A percentile compares a stretch with the other conserved stretches of the same genome.
phyloP scores from a whole-genome alignment of 495 filamentous ascomycete genomes.

The Sporormia fimetaria region DNA sequence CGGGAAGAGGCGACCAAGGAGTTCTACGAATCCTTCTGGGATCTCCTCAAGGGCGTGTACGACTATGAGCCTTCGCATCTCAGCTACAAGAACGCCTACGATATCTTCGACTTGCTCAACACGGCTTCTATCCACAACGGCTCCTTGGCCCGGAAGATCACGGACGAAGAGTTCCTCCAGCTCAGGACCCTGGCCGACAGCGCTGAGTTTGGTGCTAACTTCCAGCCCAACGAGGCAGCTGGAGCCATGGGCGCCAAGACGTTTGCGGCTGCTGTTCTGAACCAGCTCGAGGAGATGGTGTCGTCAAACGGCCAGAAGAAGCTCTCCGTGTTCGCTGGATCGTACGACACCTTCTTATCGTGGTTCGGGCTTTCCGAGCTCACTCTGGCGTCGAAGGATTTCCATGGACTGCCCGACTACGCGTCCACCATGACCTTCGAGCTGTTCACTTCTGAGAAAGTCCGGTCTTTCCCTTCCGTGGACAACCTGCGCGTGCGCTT shows the following conservation, averaged over 20 bases:
- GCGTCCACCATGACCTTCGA: slow-evolving; percentile 46
- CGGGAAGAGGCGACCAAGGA: slow-evolving; percentile 3
- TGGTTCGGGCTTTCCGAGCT: slow-evolving; percentile 44
- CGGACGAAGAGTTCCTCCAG: slow-evolving; percentile 4
- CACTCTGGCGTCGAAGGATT: slow-evolving; percentile 25
- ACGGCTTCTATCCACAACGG: slow-evolving; percentile 5
- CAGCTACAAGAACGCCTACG: slow-evolving; percentile 9
- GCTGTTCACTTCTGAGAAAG: slow-evolving; percentile 37
- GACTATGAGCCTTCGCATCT: slow-evolving; percentile 3
- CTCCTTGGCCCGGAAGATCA: slow-evolving; percentile 1
- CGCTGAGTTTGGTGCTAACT: slow-evolving; percentile 5
- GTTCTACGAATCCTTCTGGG: slow-evolving; percentile 8
- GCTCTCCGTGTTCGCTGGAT: slow-evolving; percentile 31
- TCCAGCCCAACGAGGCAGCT: slow-evolving; percentile 1
- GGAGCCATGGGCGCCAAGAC: slow-evolving; percentile 6
- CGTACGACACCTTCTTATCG: slow-evolving; percentile 41
- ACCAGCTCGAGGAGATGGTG: slow-evolving; percentile 38
- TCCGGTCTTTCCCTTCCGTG: slow-evolving; percentile 29
- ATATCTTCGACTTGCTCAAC: slow-evolving; percentile 9
- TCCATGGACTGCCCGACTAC: slow-evolving; percentile 42
- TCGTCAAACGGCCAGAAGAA: slow-evolving; percentile 32
- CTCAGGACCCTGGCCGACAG: slow-evolving; percentile 8
- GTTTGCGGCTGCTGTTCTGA: slow-evolving; percentile 25
- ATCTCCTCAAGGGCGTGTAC: slow-evolving; percentile 1
- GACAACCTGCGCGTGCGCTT: slow-evolving; percentile 40